Evolutionary conservation across 371 early-diverging fungal genomes (phyloP).

Genomic region (Rhizopus delemar): DNA sequence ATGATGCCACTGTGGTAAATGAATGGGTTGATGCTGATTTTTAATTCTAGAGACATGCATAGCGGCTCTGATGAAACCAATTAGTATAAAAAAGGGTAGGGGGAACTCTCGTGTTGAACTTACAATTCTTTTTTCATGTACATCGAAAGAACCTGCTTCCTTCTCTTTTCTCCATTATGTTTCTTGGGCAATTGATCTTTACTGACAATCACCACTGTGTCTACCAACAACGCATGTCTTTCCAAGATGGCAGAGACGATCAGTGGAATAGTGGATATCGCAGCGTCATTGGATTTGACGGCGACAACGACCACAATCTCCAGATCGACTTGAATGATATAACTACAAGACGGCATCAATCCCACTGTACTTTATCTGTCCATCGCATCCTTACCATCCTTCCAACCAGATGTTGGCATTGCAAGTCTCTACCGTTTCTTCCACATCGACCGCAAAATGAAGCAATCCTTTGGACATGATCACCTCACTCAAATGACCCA

Average conservation of each 20-base stretch:
- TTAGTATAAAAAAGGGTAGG: not conserved
- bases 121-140: slow-evolving; percentile 30
- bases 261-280: slow-evolving; percentile 49
- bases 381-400: slow-evolving; percentile 50
- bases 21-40: slow-evolving; percentile 38
- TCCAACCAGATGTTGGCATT: slow-evolving; percentile 51
- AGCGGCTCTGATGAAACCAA: slow-evolving; percentile 7
- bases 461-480: slow-evolving; percentile 65
- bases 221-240: slow-evolving; percentile 68
- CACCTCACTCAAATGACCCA: slow-evolving; percentile 69
- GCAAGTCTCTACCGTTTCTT: slow-evolving; percentile 65
- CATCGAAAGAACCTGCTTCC: slow-evolving; percentile 42
- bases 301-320: slow-evolving; percentile 52
- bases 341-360: slow-evolving; percentile 13
- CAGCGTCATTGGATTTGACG: slow-evolving; percentile 34
- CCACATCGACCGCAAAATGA: slow-evolving; percentile 75
- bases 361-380: not conserved
- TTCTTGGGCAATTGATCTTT: slow-evolving; percentile 61
- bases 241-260: slow-evolving; percentile 70
- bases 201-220: slow-evolving; percentile 66
- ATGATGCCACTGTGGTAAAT: slow-evolving; percentile 33
- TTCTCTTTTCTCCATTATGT: slow-evolving; percentile 52
- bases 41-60: slow-evolving; percentile 22
- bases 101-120: not conserved
- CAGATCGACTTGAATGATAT: slow-evolving; percentile 50